phyloP scores from a whole-genome alignment of 805 yeast species.

The Priceomyces melissophilus region DNA sequence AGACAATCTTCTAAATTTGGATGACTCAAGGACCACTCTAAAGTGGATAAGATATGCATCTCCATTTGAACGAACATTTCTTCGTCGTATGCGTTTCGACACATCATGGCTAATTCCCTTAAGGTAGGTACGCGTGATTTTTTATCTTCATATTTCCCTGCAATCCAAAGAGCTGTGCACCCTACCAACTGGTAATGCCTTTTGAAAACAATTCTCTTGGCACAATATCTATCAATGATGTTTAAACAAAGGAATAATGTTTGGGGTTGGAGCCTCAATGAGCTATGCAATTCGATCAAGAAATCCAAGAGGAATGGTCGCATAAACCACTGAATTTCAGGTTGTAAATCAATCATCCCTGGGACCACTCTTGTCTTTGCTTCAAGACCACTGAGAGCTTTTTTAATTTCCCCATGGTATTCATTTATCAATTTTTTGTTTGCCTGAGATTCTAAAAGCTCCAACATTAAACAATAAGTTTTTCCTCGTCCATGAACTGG shows the following conservation, averaged over 20 bases:
- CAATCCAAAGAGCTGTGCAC: slow-evolving; percentile 47
- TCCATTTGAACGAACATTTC: slow-evolving; percentile 56
- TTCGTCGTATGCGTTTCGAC: slow-evolving; percentile 56
- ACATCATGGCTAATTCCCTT: slow-evolving; percentile 52
- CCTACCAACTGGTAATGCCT: slow-evolving; percentile 47
- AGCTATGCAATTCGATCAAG: slow-evolving; percentile 41
- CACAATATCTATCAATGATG: slow-evolving; percentile 45
- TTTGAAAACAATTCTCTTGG: slow-evolving; percentile 44
- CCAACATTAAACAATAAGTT: slow-evolving; percentile 43
- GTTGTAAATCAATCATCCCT: slow-evolving; percentile 49
- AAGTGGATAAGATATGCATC: slow-evolving; percentile 63
- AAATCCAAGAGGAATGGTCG: slow-evolving; percentile 43
- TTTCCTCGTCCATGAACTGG: slow-evolving; percentile 28
- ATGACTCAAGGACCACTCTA: slow-evolving; percentile 48
- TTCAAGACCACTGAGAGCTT: slow-evolving; percentile 41
- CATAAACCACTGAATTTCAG: slow-evolving; percentile 49
- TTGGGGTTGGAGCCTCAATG: slow-evolving; percentile 39
- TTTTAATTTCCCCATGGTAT: slow-evolving; percentile 37
- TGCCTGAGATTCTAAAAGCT: slow-evolving; percentile 44
- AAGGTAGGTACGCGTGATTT: slow-evolving; percentile 56
- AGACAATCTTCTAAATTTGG: slow-evolving; percentile 52
- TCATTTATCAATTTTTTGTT: slow-evolving; percentile 43
- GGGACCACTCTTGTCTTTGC: slow-evolving; percentile 40
- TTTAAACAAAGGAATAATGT: slow-evolving; percentile 43
- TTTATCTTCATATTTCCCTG: slow-evolving; percentile 55